Base-by-base conservation (phyloP, 768 basidiomycete species). In the Tubosaeta sp. region DNA sequence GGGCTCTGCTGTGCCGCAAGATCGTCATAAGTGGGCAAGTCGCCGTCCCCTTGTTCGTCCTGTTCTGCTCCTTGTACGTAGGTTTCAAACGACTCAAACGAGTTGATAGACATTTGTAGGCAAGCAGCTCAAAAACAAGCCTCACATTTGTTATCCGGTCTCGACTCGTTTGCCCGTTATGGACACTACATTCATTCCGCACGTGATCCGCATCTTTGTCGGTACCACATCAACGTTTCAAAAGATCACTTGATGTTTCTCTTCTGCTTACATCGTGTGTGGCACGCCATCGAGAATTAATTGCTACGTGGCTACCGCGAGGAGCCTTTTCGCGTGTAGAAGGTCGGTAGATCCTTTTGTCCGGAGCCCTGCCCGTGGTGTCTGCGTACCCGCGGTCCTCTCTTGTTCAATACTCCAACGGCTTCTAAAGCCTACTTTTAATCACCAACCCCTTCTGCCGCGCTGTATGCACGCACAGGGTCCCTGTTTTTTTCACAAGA, bases 21-120 rank as follows among this genome's bases (percentile, higher is more conserved):
- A 64, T 88, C 85, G 51, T 88, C 84, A 59, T 93, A 93, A 4
- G 85, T 84, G 16, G 90, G 90, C 8, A 91, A 75, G 38, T 79
- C 82, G 51, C 83, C 81, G 26, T 71, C 72, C 22, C 71, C 76
- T 29, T 63, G 60, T 35, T 65, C 56, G 59, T 78, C 78, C 50
- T 73, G 72, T 50, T 80, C 77, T 4, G 71, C 69, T n/a, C 31
- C 67, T 5, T 60, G 59, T 19, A 46, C 60, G 35, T 71, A 69
- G 0, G 54, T 48, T 46, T 69, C 59, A 34, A 55, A 69, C n/a
- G 64, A 55, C 17, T 60, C 59, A 41, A 33, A 48, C 12, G 67
- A 52, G 41, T 66, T 56, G 11, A 19, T 32, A 27, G 64, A 54
- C 62, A 66, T 66, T n/a, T 39, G 46, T 25, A 38, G 42, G 33